Conservation (phyloP, 345 rosid species). For the Eutrema yunnanense region DNA sequence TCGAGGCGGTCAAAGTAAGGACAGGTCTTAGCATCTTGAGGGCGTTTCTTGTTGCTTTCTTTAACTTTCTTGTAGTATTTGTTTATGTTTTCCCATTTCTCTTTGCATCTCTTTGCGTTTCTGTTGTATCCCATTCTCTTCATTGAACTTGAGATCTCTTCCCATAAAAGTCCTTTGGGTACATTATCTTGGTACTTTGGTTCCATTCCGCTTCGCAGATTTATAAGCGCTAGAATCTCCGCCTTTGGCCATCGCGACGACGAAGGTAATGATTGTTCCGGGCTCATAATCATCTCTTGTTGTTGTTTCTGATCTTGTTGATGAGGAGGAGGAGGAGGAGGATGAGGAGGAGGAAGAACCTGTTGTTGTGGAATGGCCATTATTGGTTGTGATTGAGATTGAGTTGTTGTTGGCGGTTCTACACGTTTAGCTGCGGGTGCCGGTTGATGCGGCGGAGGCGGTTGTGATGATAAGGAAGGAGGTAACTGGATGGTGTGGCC, state of each 20-base stretch:
- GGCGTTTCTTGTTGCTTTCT: constrained; percentile 74
- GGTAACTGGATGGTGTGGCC: constrained; percentile 73
- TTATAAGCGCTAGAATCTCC: constrained; percentile 66
- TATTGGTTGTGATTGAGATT: constrained; percentile 32
- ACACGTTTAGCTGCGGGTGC: constrained; percentile 20
- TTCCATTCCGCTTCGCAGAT: constrained; percentile 56
- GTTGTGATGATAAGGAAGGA: constrained; percentile 23
- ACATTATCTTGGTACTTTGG: constrained; percentile 59
- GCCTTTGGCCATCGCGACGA: constrained; percentile 80
- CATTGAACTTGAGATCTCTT: constrained; percentile 68
- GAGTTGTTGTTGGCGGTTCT: constrained; percentile 1
- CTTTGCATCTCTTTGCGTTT: constrained; percentile 73
- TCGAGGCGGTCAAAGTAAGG: constrained; percentile 85
- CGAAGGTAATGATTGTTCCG: constrained; percentile 26
- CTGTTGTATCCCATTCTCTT: constrained; percentile 59
- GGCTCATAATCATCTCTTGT: constrained; percentile 27
- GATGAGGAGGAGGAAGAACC: constrained; percentile 22
- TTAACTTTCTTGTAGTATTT: constrained; percentile 88
- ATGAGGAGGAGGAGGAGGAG: not conserved
- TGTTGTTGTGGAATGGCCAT: constrained; percentile 52
- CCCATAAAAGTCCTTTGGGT: constrained; percentile 82
- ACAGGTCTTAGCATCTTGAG: constrained; percentile 86
- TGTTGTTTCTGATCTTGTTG: constrained; percentile 2
- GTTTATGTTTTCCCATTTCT: constrained; percentile 93
- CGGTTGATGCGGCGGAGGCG: constrained; percentile 26